These are phyloP conservation scores for Tricholoma bakamatsutake DNA, from an alignment of 768 basidiomycete species.

Conservation along the genomic window DNA sequence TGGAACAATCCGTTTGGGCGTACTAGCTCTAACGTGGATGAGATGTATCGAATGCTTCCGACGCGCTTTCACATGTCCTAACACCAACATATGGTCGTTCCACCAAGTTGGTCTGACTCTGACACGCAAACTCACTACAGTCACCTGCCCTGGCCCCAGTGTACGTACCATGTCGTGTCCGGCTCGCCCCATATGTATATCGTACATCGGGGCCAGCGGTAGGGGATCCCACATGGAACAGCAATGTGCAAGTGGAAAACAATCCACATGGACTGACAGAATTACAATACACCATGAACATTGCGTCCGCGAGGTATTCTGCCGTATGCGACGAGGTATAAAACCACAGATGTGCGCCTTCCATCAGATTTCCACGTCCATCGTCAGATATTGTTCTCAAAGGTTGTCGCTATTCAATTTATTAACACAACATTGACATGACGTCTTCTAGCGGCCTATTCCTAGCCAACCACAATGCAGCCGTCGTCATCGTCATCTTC, in stretches of 20 bases:
- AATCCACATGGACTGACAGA: not conserved
- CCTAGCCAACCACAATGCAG: not conserved
- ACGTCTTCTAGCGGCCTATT: not conserved
- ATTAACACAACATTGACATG: not conserved
- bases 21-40: no score
- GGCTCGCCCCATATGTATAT: not conserved
- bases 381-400: not conserved
- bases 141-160: not conserved
- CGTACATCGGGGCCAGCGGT: not conserved
- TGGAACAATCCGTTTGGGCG: no score
- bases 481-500: not conserved
- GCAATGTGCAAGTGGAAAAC: not conserved
- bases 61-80: not conserved
- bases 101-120: not conserved
- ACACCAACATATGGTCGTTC: not conserved
- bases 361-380: not conserved
- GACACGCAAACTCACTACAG: not conserved
- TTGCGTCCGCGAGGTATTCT: not conserved
- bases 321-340: not conserved
- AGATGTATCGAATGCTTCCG: no score
- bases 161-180: not conserved
- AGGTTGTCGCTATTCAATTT: not conserved
- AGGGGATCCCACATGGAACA: not conserved
- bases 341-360: not conserved
- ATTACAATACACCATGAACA: not conserved